Base-by-base conservation (phyloP, 2,329 filamentous ascomycete species). In the Sporothrix brunneoviolacea region DNA sequence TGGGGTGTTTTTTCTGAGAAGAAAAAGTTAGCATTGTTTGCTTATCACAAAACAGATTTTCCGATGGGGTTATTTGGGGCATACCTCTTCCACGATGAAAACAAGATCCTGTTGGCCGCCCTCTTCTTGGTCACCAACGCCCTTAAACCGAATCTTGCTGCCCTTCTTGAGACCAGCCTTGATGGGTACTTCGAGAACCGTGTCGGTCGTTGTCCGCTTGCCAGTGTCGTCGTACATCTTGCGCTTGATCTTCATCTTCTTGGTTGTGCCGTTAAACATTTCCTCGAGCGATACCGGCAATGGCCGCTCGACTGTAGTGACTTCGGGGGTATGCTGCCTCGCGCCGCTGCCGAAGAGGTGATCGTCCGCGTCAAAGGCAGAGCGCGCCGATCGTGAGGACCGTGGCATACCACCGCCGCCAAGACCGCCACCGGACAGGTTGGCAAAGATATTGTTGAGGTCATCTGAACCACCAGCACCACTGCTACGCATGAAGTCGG, bases 231-330 rank as follows among this genome's bases (percentile, higher is more conserved):
- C 93, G 65, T 88, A 97, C 16, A 86, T 90, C 80, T 97, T 97
- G 62, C 91, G 82, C 75, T 95, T 96, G 57, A 97, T 95, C 73
- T 93, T 95, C 78, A 98, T 89, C 77, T 95, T 96, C 80, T 98
- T 98, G 43, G 86, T 89, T 32, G 83, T 82, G 36, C 93, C 93
- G 22, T 78, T 83, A 72, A 82, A 97, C 55, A 97, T 70, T 62
- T 98, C 93, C 67, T 98, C 93, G 30, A 98, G 72, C 3, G 86
- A 82, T 19, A 98, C 73, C 3, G 84, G 81, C 55, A 98, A 68
- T 40, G 86, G 82, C 62, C 88, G 85, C 70, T 97, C 91, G 10
- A 97, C 84, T 1, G 94, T 91, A 0, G 90, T 90, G 16, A 95
- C 87, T 65, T 97, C 91, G 0, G 89, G 87, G 4, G 88, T 88